phyloP scores from a whole-genome alignment of 2,329 filamentous ascomycete species.

The Verticillium nubilum region DNA sequence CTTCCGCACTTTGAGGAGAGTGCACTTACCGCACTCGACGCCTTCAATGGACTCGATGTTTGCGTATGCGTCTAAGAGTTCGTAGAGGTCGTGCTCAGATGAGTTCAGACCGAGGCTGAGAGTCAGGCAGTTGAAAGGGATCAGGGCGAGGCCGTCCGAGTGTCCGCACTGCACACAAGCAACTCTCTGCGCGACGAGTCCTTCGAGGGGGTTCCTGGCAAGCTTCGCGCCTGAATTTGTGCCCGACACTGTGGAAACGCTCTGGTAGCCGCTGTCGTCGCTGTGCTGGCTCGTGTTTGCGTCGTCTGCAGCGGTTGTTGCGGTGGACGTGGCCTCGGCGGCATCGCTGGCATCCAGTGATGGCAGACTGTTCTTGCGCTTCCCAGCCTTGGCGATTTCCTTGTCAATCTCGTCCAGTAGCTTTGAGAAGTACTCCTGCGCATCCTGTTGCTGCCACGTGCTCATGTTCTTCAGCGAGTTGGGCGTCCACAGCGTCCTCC shows the following conservation, averaged over 20 bases:
- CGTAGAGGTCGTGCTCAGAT: slow-evolving; percentile 62
- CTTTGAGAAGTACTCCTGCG: slow-evolving; percentile 94
- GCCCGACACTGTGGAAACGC: slow-evolving; percentile 31
- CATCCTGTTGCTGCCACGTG: slow-evolving; percentile 94
- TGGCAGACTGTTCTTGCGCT: slow-evolving; percentile 5
- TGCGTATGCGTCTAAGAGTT: slow-evolving; percentile 80
- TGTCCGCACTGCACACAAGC: slow-evolving; percentile 81
- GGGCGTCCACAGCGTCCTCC: slow-evolving; percentile 76
- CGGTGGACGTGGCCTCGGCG: slow-evolving; percentile 16
- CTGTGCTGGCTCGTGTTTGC: slow-evolving; percentile 41
- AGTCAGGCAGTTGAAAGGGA: slow-evolving; percentile 90
- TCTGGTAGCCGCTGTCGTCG: slow-evolving; percentile 54
- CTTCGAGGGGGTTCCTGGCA: slow-evolving; percentile 73
- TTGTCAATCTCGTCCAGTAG: slow-evolving; percentile 80
- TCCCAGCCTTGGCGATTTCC: slow-evolving; percentile 54
- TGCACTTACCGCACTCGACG: slow-evolving; percentile 89
- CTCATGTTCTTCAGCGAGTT: slow-evolving; percentile 82
- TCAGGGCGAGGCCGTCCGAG: slow-evolving; percentile 83
- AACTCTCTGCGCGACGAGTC: slow-evolving; percentile 80
- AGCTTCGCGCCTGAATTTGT: slow-evolving; percentile 18
- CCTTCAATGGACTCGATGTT: slow-evolving; percentile 80
- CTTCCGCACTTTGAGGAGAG: slow-evolving; percentile 55
- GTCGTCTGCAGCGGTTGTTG: slow-evolving; percentile 35
- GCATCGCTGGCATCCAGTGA: neutral
- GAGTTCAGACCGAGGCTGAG: slow-evolving; percentile 66